These are phyloP conservation scores for Lasiosphaeriaceae sp. DNA, from an alignment of 495 filamentous ascomycete genomes.

Conservation along the genomic window DNA sequence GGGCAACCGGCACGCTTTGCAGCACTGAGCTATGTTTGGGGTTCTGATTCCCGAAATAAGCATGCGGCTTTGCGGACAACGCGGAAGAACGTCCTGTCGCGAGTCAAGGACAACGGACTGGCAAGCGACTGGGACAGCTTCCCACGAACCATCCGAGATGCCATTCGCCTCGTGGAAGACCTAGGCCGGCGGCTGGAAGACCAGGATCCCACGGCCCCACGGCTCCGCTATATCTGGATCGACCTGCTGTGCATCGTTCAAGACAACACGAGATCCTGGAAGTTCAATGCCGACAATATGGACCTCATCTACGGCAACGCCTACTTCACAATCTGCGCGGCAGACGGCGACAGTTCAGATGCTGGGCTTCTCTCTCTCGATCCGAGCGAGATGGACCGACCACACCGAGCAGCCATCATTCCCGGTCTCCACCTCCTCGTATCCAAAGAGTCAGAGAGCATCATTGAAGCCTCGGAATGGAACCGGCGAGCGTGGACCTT, in stretches of 20 bases:
- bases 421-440: conserved; percentile 14
- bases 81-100: conserved; percentile 12
- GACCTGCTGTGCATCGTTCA: conserved; percentile 34
- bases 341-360: conserved; percentile 14
- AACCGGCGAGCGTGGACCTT: conserved; percentile 34
- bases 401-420: neutral
- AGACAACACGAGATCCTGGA: conserved; percentile 19
- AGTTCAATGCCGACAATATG: conserved; percentile 16
- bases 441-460: conserved; percentile 8
- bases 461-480: conserved; percentile 23
- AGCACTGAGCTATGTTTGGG: conserved; percentile 34
- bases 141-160: conserved; percentile 21
- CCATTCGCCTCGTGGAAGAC: conserved; percentile 18
- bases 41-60: conserved; percentile 1
- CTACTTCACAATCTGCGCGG: conserved; percentile 20
- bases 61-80: conserved; percentile 13
- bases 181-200: conserved; percentile 18
- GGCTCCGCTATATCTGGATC: conserved; percentile 31
- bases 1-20: conserved; percentile 15
- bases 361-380: conserved; percentile 3
- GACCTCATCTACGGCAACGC: conserved; percentile 18
- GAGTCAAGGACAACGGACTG: conserved; percentile 13
- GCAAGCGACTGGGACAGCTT: conserved; percentile 8
- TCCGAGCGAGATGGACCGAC: too few species aligned
- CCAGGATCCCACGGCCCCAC: too few species aligned